These are phyloP conservation scores for Dictyostelium intermedium DNA, from an alignment of 78 protist species.

Conservation along the genomic window DNA sequence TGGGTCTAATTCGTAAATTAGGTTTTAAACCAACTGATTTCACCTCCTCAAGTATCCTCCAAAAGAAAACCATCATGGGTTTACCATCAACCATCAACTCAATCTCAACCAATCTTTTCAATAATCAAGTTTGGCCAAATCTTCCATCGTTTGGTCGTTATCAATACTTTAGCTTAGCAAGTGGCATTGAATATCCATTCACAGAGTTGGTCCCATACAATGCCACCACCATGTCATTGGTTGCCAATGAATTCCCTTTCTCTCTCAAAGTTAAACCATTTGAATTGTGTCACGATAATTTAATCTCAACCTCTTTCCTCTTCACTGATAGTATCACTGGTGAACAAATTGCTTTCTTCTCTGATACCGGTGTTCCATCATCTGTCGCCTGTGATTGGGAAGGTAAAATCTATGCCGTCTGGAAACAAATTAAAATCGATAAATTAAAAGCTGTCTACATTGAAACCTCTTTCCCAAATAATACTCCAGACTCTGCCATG, in stretches of 20 bases:
- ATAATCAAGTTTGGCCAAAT: conserved; percentile 65
- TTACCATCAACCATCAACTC: conserved; percentile 20
- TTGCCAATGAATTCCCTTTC: conserved; percentile 20
- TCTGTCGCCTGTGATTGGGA: conserved; percentile 31
- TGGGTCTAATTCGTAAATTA: not conserved
- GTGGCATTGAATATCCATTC: conserved; percentile 7
- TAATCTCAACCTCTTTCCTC: conserved; percentile 27
- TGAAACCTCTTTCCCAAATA: conserved; percentile 31
- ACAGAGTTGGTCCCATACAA: conserved; percentile 19
- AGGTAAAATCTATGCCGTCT: conserved; percentile 26
- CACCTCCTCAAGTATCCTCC: not conserved
- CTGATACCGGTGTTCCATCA: conserved; percentile 60
- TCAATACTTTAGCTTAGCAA: conserved; percentile 13
- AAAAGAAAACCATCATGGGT: conserved; percentile 60
- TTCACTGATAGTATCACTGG: conserved; percentile 5
- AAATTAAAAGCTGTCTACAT: conserved; percentile 39
- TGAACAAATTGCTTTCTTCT: conserved; percentile 53
- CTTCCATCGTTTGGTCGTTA: conserved; percentile 60
- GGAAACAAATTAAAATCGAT: conserved; percentile 20
- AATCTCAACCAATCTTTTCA: conserved; percentile 28
- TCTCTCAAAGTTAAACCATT: conserved; percentile 24
- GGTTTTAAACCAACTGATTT: not conserved
- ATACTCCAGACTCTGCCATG: not conserved
- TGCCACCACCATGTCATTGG: not conserved
- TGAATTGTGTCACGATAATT: conserved; percentile 25